A percentile compares a stretch with the other conserved stretches of the same genome.
Conservation (phyloP, 1,139 yeast species). For the Candida glucosophila region DNA sequence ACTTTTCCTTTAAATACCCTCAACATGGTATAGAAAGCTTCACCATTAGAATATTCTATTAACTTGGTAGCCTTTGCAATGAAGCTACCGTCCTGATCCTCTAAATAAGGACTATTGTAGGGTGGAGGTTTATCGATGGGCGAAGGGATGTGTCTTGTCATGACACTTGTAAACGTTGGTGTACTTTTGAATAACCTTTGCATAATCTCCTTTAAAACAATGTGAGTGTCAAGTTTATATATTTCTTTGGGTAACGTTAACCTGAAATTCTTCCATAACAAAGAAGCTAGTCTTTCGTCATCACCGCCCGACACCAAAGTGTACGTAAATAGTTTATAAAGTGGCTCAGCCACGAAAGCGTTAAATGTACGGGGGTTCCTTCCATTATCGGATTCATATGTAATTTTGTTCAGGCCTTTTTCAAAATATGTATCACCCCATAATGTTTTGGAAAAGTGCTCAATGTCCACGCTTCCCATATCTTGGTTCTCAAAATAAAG, state of each 20-base stretch:
- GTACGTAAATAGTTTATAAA: slow-evolving; percentile 66
- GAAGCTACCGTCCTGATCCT: slow-evolving; percentile 1
- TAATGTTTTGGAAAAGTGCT: slow-evolving; percentile 41
- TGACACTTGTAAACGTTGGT: background rate
- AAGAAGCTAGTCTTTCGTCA: slow-evolving; percentile 23
- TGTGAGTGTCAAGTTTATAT: slow-evolving; percentile 46
- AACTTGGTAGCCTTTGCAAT: slow-evolving; percentile 57
- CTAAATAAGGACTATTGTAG: slow-evolving; percentile 1
- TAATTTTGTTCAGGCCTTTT: slow-evolving; percentile 34
- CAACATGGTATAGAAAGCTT: slow-evolving; percentile 44
- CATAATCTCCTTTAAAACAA: slow-evolving; percentile 49
- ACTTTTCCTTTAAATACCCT: slow-evolving; percentile 60
- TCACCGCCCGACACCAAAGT: slow-evolving; percentile 48
- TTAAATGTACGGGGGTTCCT: slow-evolving; percentile 47
- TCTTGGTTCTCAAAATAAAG: slow-evolving; percentile 33
- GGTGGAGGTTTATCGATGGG: too few species aligned
- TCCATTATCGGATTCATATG: slow-evolving; percentile 21
- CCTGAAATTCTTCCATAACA: slow-evolving; percentile 41
- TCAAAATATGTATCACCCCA: slow-evolving; percentile 76
- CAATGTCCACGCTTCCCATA: slow-evolving; percentile 22
- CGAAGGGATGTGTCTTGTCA: background rate
- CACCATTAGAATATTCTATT: slow-evolving; percentile 43
- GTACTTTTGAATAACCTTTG: slow-evolving; percentile 44
- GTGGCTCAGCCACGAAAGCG: slow-evolving; percentile 64
- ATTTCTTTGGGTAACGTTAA: slow-evolving; percentile 29